phyloP scores from a whole-genome alignment of 2,329 filamentous ascomycete species.

The Fusarium bulbicola region DNA sequence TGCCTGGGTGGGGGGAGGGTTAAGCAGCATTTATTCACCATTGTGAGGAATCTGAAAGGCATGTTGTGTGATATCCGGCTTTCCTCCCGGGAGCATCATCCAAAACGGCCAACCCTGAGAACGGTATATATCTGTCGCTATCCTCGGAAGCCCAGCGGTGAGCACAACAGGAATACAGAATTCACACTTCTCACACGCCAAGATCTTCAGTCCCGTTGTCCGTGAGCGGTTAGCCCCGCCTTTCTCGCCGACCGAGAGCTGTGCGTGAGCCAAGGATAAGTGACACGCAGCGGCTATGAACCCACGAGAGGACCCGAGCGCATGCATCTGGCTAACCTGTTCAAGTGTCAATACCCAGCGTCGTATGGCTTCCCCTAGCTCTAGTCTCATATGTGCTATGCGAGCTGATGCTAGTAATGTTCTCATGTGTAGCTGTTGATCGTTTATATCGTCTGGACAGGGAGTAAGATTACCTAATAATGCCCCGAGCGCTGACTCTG shows the following conservation, averaged over 20 bases:
- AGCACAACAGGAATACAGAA: conserved; percentile 42
- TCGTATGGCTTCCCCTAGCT: conserved; percentile 10
- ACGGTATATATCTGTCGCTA: conserved; percentile 35
- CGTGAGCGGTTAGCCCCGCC: conserved; percentile 30
- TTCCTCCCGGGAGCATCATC: too few species aligned
- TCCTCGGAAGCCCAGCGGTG: conserved; percentile 39
- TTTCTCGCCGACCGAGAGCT: conserved; percentile 27
- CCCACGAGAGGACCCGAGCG: conserved; percentile 22
- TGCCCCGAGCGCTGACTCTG: conserved; percentile 21
- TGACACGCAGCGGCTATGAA: conserved; percentile 41
- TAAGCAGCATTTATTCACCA: too few species aligned
- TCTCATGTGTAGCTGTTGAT: conserved; percentile 45
- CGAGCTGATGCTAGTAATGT: conserved; percentile 38
- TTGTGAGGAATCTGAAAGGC: too few species aligned
- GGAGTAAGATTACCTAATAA: conserved; percentile 21
- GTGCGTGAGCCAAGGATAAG: conserved; percentile 41
- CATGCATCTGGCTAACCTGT: conserved; percentile 31
- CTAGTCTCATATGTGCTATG: conserved; percentile 16
- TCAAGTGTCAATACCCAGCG: conserved; percentile 29
- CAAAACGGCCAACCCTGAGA: too few species aligned
- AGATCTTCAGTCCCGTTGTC: conserved; percentile 31
- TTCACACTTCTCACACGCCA: conserved; percentile 39
- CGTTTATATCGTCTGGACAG: conserved; percentile 40
- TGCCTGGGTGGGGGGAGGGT: too few species aligned
- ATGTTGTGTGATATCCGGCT: too few species aligned